Conservation (phyloP, 352 stramenopile species). For the Globisporangium lucens region DNA sequence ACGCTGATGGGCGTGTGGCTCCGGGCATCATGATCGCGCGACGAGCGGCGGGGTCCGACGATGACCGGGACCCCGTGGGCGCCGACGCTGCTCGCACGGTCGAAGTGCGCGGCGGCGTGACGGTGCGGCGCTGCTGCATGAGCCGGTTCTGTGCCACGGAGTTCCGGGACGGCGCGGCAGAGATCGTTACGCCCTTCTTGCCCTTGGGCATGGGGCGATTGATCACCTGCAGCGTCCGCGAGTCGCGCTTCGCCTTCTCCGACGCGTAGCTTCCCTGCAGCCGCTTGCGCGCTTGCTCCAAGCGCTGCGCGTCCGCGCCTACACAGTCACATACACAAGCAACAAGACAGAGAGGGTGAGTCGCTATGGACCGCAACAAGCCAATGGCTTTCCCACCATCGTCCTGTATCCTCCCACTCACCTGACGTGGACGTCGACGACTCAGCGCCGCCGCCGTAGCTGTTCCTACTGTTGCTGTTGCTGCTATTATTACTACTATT, state of each 20-base stretch:
- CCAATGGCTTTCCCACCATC: no score
- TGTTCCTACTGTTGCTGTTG: slow-evolving; percentile 11
- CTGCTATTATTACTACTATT: slow-evolving; percentile 3
- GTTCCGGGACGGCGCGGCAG: slow-evolving; percentile 51
- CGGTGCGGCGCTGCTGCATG: slow-evolving; percentile 28
- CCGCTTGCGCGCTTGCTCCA: slow-evolving; percentile 69
- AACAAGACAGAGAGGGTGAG: background rate
- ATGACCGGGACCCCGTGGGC: slow-evolving; percentile 17
- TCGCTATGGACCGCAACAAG: background rate
- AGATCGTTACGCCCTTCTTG: slow-evolving; percentile 58
- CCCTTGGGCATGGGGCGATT: slow-evolving; percentile 50
- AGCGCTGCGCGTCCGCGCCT: slow-evolving; percentile 34
- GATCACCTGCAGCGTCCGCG: slow-evolving; percentile 73
- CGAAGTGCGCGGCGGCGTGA: slow-evolving; percentile 15
- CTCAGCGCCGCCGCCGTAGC: background rate
- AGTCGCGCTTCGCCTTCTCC: slow-evolving; percentile 67
- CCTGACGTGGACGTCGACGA: background rate
- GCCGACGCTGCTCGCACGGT: slow-evolving; percentile 24
- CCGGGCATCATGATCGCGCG: slow-evolving; percentile 11
- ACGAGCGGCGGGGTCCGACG: slow-evolving; percentile 11
- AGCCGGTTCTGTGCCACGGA: slow-evolving; percentile 40
- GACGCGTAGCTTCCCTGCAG: slow-evolving; percentile 75
- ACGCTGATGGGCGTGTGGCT: background rate
- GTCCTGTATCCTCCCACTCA: background rate
- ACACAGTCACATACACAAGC: background rate